Conservation (phyloP, 192 early-diverging fungal genomes). For the Kappamyces sp. region DNA sequence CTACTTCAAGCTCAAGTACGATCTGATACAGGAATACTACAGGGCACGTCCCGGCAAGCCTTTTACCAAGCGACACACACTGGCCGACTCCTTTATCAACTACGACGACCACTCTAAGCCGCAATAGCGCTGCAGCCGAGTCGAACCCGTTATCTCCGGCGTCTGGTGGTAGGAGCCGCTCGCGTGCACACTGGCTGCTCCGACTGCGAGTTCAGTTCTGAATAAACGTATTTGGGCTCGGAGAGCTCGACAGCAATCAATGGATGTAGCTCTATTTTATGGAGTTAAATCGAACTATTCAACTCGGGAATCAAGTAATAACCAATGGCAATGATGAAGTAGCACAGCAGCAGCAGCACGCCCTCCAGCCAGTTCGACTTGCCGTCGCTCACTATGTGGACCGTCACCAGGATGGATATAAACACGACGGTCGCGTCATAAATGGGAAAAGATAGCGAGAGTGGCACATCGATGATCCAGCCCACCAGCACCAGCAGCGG, state of each 20-base stretch:
- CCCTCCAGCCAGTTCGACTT: conserved; percentile 92
- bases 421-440: conserved; percentile 83
- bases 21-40: conserved; percentile 78
- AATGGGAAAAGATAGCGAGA: conserved; percentile 77
- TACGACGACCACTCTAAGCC: conserved; percentile 13
- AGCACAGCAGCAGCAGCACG: conserved; percentile 70
- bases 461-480: conserved; percentile 73
- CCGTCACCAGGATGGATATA: conserved; percentile 47
- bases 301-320: conserved; percentile 50
- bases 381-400: conserved; percentile 63
- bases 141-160: too few species aligned
- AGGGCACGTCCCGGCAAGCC: conserved; percentile 44
- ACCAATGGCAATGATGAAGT: conserved; percentile 77
- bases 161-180: too few species aligned
- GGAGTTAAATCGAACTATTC: too few species aligned
- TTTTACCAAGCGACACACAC: conserved; percentile 46
- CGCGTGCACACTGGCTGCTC: too few species aligned
- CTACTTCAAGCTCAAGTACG: conserved; percentile 88
- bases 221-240: too few species aligned
- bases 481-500: conserved; percentile 64
- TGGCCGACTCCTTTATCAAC: conserved; percentile 35
- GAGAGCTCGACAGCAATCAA: too few species aligned
- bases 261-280: too few species aligned
- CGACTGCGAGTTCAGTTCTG: too few species aligned
- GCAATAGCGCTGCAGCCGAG: neutral